Evolutionary conservation across 345 rosid genomes (phyloP).

Genomic region (Brassica incana): DNA sequence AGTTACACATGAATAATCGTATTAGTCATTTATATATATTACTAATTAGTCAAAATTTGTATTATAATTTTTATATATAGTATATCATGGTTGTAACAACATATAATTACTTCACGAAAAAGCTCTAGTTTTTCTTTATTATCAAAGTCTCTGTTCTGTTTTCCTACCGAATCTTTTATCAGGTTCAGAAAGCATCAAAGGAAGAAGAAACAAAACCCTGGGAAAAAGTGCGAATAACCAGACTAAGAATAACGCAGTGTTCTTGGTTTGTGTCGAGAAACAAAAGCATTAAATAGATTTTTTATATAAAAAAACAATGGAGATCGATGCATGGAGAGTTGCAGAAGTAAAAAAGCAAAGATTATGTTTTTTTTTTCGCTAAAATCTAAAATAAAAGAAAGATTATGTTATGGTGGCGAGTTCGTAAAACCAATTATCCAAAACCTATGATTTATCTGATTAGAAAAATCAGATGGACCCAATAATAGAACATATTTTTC

Average conservation of each 20-base stretch:
- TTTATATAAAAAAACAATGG: neutral
- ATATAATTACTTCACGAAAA: too few species aligned
- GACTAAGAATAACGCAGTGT: slow-evolving; percentile 7
- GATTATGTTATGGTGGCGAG: neutral
- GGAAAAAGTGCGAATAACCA: slow-evolving; percentile 33
- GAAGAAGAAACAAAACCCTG: slow-evolving; percentile 41
- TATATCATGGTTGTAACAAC: too few species aligned
- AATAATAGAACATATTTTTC: slow-evolving; percentile 13
- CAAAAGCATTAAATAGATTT: slow-evolving; percentile 17
- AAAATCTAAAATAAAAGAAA: neutral
- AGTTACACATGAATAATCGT: too few species aligned
- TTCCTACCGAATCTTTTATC: slow-evolving; percentile 31
- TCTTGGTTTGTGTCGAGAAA: slow-evolving; percentile 36
- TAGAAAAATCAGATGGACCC: neutral
- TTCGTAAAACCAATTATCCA: slow-evolving; percentile 17
- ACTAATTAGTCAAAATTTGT: too few species aligned
- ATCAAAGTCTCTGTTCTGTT: slow-evolving; percentile 20
- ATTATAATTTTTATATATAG: too few species aligned
- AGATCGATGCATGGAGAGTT: slow-evolving; percentile 16
- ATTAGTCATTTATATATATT: too few species aligned
- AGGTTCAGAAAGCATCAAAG: slow-evolving; percentile 39
- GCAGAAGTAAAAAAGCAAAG: neutral
- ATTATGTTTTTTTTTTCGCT: too few species aligned
- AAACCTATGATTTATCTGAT: neutral
- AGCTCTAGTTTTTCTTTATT: slow-evolving; percentile 8